Evolutionary conservation across 768 basidiomycete genomes (phyloP).

Genomic region (Calocybe gangraenosa): DNA sequence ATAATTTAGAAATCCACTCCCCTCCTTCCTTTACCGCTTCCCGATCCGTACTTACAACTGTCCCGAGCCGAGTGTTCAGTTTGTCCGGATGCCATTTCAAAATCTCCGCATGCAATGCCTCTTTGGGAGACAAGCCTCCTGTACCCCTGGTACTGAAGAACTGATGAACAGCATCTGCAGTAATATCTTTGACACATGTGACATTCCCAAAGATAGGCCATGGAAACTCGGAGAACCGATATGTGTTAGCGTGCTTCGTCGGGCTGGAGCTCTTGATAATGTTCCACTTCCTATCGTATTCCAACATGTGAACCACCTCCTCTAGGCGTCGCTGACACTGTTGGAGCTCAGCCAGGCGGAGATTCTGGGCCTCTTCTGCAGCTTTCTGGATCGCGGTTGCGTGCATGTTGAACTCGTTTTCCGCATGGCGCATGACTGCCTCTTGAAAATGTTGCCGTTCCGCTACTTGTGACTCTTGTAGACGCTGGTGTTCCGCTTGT

Average conservation of each 20-base stretch:
- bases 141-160: constrained; percentile 37
- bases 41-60: constrained; percentile 28
- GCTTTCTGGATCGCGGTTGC: too few species aligned
- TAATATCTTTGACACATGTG: constrained; percentile 27
- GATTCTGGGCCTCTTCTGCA: too few species aligned
- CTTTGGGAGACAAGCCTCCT: constrained; percentile 28
- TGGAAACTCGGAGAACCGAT: constrained; percentile 8
- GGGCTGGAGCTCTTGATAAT: constrained; percentile 5
- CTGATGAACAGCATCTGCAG: constrained; percentile 24
- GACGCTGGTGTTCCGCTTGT: too few species aligned
- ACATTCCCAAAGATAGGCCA: constrained; percentile 9
- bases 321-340: too few species aligned
- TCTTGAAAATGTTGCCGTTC: too few species aligned
- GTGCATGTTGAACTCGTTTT: too few species aligned
- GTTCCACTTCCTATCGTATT: constrained; percentile 15
- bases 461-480: too few species aligned
- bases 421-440: too few species aligned
- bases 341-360: too few species aligned
- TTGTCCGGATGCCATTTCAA: constrained; percentile 57
- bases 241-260: background rate
- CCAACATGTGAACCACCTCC: too few species aligned
- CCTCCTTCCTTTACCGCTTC: constrained; percentile 30
- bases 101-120: constrained; percentile 39
- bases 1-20: constrained; percentile 34
- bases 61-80: constrained; percentile 32